Evolutionary conservation across 2,329 filamentous ascomycete species (phyloP).

Genomic region (Xylariaceae sp.): DNA sequence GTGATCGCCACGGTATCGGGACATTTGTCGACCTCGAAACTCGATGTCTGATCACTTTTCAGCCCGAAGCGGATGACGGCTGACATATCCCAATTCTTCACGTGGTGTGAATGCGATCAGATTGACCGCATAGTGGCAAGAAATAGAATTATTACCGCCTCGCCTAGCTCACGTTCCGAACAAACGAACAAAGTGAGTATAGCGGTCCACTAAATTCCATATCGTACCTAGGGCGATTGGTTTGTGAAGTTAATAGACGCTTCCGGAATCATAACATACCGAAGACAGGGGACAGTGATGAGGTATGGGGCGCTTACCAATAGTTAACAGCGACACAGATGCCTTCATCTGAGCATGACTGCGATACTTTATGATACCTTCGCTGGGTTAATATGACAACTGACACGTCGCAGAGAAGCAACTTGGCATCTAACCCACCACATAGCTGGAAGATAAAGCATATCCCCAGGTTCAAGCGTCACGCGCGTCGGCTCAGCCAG

Average conservation of each 20-base stretch:
- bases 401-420: background rate
- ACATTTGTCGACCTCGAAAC: no score
- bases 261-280: background rate
- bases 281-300: background rate
- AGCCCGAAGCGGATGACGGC: no score
- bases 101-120: no score
- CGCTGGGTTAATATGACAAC: background rate
- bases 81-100: no score
- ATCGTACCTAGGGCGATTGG: slow-evolving; percentile 56
- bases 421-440: slow-evolving; percentile 48
- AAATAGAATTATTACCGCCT: slow-evolving; percentile 1
- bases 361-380: slow-evolving; percentile 73
- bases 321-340: slow-evolving; percentile 78
- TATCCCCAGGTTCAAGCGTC: slow-evolving; percentile 65
- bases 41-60: no score
- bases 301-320: slow-evolving; percentile 47
- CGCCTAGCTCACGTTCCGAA: slow-evolving; percentile 15
- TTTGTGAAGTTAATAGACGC: background rate
- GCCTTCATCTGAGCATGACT: slow-evolving; percentile 61
- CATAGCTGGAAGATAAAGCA: slow-evolving; percentile 75
- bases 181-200: slow-evolving; percentile 50
- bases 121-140: no score
- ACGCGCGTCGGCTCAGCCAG: slow-evolving; percentile 59
- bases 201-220: slow-evolving; percentile 69
- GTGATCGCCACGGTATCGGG: no score